Percentiles rank a stretch among this genome's conserved stretches.
phyloP scores from a whole-genome alignment of 2,329 filamentous ascomycete genomes.

The Celoporthe dispersa region DNA sequence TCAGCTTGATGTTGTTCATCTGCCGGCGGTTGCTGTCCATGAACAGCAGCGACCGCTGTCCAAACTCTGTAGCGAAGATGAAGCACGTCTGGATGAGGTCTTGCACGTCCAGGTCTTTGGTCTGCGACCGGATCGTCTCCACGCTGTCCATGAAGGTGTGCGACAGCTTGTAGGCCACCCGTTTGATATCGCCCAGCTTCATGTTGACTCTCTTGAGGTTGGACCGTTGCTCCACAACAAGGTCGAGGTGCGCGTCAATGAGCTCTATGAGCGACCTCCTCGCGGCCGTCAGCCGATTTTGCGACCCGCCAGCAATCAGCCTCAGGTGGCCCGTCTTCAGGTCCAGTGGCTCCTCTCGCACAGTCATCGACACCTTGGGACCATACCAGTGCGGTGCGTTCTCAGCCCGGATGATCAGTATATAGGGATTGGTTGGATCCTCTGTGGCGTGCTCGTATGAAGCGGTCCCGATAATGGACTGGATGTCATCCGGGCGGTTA shows the following conservation, averaged over 20 bases:
- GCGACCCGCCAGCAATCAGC: conserved; percentile 85
- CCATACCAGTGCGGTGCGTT: conserved; percentile 81
- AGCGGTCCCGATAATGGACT: conserved; percentile 78
- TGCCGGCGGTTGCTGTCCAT: conserved; percentile 95
- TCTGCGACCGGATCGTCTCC: conserved; percentile 87
- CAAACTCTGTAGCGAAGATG: conserved; percentile 98
- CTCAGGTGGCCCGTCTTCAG: conserved; percentile 85
- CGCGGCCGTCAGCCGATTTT: conserved; percentile 77
- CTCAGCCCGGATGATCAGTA: conserved; percentile 84
- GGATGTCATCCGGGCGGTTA: conserved; percentile 78
- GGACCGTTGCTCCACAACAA: conserved; percentile 88
- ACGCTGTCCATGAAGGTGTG: conserved; percentile 99
- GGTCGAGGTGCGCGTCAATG: conserved; percentile 84
- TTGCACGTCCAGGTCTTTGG: conserved; percentile 82
- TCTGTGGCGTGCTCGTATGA: conserved; percentile 63
- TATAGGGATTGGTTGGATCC: conserved; percentile 79
- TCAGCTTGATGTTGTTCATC: conserved; percentile 96
- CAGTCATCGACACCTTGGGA: conserved; percentile 69
- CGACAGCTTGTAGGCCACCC: conserved; percentile 93
- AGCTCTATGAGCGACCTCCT: conserved; percentile 75
- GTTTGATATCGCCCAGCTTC: conserved; percentile 90
- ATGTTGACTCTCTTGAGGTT: conserved; percentile 92
- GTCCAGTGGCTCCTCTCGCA: conserved; percentile 80
- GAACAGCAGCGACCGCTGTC: conserved; percentile 89
- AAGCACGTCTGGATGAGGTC: conserved; percentile 98